Conservation (phyloP, 179 eudicot species). For the Vitellaria paradoxa region DNA sequence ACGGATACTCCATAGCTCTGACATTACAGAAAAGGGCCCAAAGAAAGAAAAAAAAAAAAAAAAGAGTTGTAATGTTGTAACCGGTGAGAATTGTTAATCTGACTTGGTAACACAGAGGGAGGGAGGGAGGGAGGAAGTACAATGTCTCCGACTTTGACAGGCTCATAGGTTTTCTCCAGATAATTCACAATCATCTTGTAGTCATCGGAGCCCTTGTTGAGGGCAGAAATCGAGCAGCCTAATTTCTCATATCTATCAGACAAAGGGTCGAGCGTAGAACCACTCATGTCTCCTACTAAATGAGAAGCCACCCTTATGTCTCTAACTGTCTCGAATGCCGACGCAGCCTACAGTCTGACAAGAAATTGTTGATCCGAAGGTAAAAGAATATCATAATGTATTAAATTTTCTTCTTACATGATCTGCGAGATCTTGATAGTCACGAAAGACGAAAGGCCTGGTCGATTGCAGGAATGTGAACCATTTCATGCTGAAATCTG, state of each 20-base stretch:
- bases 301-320: slow-evolving; percentile 73
- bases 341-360: slow-evolving; percentile 47
- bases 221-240: slow-evolving; percentile 51
- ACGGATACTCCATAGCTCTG: slow-evolving; percentile 75
- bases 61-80: background rate
- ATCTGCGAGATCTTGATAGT: slow-evolving; percentile 62
- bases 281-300: slow-evolving; percentile 71
- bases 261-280: slow-evolving; percentile 69
- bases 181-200: slow-evolving; percentile 73
- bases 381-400: background rate
- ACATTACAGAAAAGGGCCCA: background rate
- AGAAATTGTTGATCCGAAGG: background rate
- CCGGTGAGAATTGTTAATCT: background rate
- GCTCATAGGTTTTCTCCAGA: slow-evolving; percentile 75
- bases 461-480: slow-evolving; percentile 70
- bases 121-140: slow-evolving; percentile 21
- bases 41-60: background rate
- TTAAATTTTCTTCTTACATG: slow-evolving; percentile 39
- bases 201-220: slow-evolving; percentile 61
- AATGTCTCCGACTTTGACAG: slow-evolving; percentile 66
- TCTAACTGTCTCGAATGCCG: slow-evolving; percentile 58
- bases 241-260: slow-evolving; percentile 58
- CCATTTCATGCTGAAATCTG: slow-evolving; percentile 77
- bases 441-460: slow-evolving; percentile 62
- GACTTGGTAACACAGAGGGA: background rate